Evolutionary conservation across 192 early-diverging fungal genomes (phyloP).

Genomic region (Backusella macrospora): DNA sequence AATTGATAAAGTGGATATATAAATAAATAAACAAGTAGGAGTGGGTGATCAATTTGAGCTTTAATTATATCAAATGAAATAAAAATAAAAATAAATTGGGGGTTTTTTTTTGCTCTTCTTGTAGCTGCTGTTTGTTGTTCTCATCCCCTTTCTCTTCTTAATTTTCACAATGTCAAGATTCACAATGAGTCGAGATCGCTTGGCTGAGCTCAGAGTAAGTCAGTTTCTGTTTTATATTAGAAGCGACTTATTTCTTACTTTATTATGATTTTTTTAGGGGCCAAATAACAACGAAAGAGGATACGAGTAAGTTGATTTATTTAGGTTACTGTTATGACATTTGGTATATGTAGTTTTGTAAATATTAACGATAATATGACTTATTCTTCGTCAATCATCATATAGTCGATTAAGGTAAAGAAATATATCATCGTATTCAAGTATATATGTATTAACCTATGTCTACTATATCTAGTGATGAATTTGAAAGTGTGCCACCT

Average conservation of each 20-base stretch:
- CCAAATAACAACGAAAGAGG: conserved; percentile 32
- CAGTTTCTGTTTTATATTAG: not conserved
- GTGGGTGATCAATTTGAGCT: not conserved
- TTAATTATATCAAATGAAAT: conserved; percentile 7
- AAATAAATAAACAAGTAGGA: too few species aligned
- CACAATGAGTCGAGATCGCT: conserved; percentile 44
- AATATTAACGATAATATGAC: not conserved
- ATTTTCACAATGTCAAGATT: conserved; percentile 38
- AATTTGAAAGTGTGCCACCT: conserved; percentile 31
- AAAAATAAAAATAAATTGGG: conserved; percentile 17
- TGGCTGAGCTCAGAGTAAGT: conserved; percentile 41
- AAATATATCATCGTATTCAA: not conserved
- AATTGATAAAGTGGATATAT: too few species aligned
- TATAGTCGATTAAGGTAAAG: conserved; percentile 8
- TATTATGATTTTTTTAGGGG: conserved; percentile 23
- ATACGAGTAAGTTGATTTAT: conserved; percentile 34
- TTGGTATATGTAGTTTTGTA: not conserved
- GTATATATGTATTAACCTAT: not conserved
- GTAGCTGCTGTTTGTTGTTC: not conserved
- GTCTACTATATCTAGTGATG: conserved; percentile 17
- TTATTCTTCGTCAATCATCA: not conserved
- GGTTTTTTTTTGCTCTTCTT: conserved; percentile 17
- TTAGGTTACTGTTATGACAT: not conserved
- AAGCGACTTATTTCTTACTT: too few species aligned
- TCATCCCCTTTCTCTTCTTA: conserved; percentile 21